phyloP scores from a whole-genome alignment of 495 filamentous ascomycete species.

The Xylaria sp. region DNA sequence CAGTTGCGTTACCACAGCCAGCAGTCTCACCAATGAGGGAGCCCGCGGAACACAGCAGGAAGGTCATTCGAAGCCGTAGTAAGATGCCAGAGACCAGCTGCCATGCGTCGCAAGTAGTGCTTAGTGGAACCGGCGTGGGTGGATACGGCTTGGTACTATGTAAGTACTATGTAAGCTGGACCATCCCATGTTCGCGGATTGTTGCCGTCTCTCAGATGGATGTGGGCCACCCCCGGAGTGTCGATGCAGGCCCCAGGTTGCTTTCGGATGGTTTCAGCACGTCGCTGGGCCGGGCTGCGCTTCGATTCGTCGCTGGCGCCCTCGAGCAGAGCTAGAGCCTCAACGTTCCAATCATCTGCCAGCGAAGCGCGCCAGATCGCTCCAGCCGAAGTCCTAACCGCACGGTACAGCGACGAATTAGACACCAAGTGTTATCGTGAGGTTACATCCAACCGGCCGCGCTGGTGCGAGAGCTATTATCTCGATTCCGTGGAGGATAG shows the following conservation, averaged over 20 bases:
- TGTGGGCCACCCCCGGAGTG: constrained; percentile 29
- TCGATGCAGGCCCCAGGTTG: constrained; percentile 21
- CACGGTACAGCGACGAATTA: neutral
- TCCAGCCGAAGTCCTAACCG: constrained; percentile 3
- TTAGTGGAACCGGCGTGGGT: constrained; percentile 14
- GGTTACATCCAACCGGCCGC: neutral
- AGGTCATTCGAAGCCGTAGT: constrained; percentile 10
- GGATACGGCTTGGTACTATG: constrained; percentile 18
- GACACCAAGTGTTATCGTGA: constrained; percentile 5
- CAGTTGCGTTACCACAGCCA: constrained; percentile 2
- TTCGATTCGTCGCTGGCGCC: constrained; percentile 23
- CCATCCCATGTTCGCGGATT: constrained; percentile 42
- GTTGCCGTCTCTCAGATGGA: constrained; percentile 33
- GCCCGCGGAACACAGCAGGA: neutral
- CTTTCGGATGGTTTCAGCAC: constrained; percentile 14
- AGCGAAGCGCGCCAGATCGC: neutral
- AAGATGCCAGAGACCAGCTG: constrained; percentile 1
- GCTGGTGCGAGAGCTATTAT: neutral
- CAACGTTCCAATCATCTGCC: constrained; percentile 17
- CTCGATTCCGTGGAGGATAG: constrained; percentile 12
- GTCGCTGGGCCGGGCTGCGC: neutral
- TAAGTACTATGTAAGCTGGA: constrained; percentile 21
- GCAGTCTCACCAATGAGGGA: constrained; percentile 1
- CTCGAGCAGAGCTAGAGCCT: constrained; percentile 8
- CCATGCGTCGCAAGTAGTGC: constrained; percentile 7